Evolutionary conservation across 371 early-diverging fungal genomes (phyloP).

Genomic region (Lichtheimia hyalospora): DNA sequence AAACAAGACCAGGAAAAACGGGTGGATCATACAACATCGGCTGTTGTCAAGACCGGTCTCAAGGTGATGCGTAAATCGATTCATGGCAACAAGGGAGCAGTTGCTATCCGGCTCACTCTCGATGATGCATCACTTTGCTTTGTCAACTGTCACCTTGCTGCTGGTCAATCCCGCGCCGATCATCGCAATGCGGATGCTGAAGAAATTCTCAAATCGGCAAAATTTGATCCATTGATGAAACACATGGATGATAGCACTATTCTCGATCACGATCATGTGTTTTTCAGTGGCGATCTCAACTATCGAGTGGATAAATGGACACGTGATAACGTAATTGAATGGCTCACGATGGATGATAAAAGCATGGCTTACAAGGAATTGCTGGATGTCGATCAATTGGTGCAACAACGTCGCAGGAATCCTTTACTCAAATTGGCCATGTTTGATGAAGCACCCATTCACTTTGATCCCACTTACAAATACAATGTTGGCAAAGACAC

Average conservation of each 20-base stretch:
- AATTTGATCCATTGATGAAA: conserved; percentile 59
- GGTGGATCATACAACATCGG: conserved; percentile 24
- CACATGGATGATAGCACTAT: conserved; percentile 60
- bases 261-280: conserved; percentile 77
- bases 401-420: conserved; percentile 48
- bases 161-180: conserved; percentile 72
- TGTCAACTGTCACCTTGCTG: conserved; percentile 86
- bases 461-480: conserved; percentile 87
- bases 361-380: conserved; percentile 25
- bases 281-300: conserved; percentile 83
- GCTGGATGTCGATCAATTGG: conserved; percentile 67
- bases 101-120: conserved; percentile 71
- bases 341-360: conserved; percentile 32
- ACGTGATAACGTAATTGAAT: conserved; percentile 57
- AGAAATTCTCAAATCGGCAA: conserved; percentile 67
- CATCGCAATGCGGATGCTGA: conserved; percentile 77
- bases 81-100: conserved; percentile 90
- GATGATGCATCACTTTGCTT: conserved; percentile 83
- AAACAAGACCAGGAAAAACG: conserved; percentile 37
- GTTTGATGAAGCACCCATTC: conserved; percentile 66
- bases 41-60: conserved; percentile 79
- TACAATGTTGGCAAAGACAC: conserved; percentile 67
- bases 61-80: conserved; percentile 58
- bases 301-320: conserved; percentile 67
- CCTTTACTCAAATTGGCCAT: conserved; percentile 58